These are phyloP conservation scores for Neurospora intermedia DNA, from an alignment of 495 filamentous ascomycete species.

Conservation along the genomic window DNA sequence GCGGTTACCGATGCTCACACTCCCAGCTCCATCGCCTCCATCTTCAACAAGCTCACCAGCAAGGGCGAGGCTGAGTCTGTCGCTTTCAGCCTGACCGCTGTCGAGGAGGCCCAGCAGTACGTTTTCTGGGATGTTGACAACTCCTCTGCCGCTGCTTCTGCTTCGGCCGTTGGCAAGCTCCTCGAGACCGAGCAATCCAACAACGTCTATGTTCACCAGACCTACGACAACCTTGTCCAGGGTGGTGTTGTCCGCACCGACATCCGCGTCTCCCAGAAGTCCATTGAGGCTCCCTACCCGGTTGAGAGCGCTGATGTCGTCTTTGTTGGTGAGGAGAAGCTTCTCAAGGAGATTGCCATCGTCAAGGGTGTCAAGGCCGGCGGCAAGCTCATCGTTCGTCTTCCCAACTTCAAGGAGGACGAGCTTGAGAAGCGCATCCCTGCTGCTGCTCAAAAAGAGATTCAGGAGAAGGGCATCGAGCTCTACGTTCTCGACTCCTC, in stretches of 20 bases:
- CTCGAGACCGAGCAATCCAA: slow-evolving; percentile 62
- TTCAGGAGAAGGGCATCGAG: slow-evolving; percentile 56
- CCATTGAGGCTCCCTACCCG: slow-evolving; percentile 72
- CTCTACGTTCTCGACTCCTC: slow-evolving; percentile 66
- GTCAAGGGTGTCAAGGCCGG: slow-evolving; percentile 57
- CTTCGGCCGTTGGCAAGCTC: slow-evolving; percentile 56
- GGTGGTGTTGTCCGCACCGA: slow-evolving; percentile 80
- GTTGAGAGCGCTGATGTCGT: slow-evolving; percentile 68
- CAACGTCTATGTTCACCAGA: slow-evolving; percentile 66
- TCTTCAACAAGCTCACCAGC: slow-evolving; percentile 52
- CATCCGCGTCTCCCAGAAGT: slow-evolving; percentile 70
- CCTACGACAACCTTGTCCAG: slow-evolving; percentile 76
- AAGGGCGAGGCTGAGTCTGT: slow-evolving; percentile 46
- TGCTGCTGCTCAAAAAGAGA: slow-evolving; percentile 47
- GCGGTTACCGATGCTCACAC: slow-evolving; percentile 70
- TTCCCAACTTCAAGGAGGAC: slow-evolving; percentile 70
- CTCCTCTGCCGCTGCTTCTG: slow-evolving; percentile 53
- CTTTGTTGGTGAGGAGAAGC: slow-evolving; percentile 65
- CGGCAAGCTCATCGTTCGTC: slow-evolving; percentile 63
- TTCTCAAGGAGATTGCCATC: slow-evolving; percentile 66
- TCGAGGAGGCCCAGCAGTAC: slow-evolving; percentile 60
- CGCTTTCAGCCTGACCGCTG: slow-evolving; percentile 27
- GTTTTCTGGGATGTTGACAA: slow-evolving; percentile 88
- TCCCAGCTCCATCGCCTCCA: slow-evolving; percentile 48
- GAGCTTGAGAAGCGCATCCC: slow-evolving; percentile 86